Evolutionary conservation across 1,284 basidiomycete species (phyloP).

Genomic region (Ustilago crameri): DNA sequence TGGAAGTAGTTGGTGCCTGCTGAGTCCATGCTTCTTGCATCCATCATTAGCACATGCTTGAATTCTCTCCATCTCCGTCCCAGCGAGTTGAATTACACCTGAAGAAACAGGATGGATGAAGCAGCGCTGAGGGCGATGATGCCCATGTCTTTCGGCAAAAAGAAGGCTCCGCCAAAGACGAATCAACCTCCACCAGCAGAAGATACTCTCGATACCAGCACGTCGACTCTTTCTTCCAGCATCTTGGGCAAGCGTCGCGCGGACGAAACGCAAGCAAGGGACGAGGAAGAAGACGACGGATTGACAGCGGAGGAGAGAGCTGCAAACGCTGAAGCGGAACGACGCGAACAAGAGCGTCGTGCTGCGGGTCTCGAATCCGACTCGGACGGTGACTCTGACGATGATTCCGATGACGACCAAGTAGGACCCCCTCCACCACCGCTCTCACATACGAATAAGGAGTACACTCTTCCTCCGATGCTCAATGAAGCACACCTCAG

Average conservation of each 20-base stretch:
- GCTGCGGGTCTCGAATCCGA: constrained; percentile 10
- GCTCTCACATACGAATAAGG: not conserved
- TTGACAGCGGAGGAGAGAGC: constrained; percentile 55
- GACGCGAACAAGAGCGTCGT: constrained; percentile 16
- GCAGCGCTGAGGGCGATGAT: constrained; percentile 64
- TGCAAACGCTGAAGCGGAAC: constrained; percentile 30
- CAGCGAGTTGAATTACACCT: too few relatives aligned
- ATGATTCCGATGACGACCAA: constrained; percentile 15
- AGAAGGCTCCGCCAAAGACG: not conserved
- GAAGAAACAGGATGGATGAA: constrained; percentile 58
- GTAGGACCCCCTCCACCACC: constrained; percentile 35
- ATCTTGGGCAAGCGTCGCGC: constrained; percentile 20
- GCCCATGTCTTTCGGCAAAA: constrained; percentile 59
- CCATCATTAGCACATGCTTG: too few relatives aligned
- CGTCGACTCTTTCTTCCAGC: not conserved
- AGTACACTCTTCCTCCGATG: constrained; percentile 18
- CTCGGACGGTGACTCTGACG: constrained; percentile 26
- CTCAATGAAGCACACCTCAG: constrained; percentile 70
- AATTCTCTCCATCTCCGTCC: too few relatives aligned
- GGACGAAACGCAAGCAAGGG: constrained; percentile 4
- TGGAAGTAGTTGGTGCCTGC: too few relatives aligned
- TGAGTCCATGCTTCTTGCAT: too few relatives aligned
- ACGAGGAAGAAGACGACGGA: constrained; percentile 53
- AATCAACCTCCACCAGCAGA: not conserved
- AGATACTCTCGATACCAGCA: not conserved